Evolutionary conservation across 2,329 filamentous ascomycete species (phyloP).

Genomic region (Penicillium sp.): DNA sequence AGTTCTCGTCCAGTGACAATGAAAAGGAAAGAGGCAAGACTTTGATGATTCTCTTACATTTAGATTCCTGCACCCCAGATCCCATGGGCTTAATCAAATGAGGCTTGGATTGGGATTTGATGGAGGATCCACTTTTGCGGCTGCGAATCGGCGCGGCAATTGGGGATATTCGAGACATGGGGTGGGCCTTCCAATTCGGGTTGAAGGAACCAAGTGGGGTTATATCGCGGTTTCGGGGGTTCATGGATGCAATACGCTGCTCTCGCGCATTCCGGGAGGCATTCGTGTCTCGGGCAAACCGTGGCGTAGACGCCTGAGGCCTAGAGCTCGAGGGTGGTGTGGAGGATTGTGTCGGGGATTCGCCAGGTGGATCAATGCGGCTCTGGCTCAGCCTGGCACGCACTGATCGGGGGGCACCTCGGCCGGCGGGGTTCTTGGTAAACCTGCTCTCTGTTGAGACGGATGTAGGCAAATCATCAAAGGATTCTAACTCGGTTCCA

Average conservation of each 20-base stretch:
- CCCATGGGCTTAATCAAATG: constrained; percentile 85
- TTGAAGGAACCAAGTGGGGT: constrained; percentile 53
- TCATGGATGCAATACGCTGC: constrained; percentile 53
- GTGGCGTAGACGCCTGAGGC: constrained; percentile 52
- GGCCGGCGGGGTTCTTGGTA: constrained; percentile 72
- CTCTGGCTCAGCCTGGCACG: constrained; percentile 51
- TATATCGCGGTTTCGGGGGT: constrained; percentile 39
- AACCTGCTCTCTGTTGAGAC: constrained; percentile 76
- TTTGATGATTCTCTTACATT: constrained; percentile 59
- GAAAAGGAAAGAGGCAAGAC: background rate
- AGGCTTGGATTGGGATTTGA: constrained; percentile 59
- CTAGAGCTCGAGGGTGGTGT: constrained; percentile 59
- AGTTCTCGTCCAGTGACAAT: background rate
- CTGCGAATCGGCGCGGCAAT: constrained; percentile 51
- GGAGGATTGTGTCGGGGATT: constrained; percentile 52
- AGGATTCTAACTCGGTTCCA: constrained; percentile 85
- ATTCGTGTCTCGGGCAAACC: constrained; percentile 66
- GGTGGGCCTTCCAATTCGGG: constrained; percentile 61
- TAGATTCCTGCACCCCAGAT: constrained; percentile 69
- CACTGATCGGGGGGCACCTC: constrained; percentile 65
- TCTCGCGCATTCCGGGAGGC: constrained; percentile 65
- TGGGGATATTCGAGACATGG: constrained; percentile 51
- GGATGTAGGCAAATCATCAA: constrained; percentile 93
- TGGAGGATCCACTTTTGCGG: constrained; percentile 40
- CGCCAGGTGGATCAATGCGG: constrained; percentile 31